Evolutionary conservation across 2,329 filamentous ascomycete species (phyloP).

Genomic region (Colletotrichum sp.): DNA sequence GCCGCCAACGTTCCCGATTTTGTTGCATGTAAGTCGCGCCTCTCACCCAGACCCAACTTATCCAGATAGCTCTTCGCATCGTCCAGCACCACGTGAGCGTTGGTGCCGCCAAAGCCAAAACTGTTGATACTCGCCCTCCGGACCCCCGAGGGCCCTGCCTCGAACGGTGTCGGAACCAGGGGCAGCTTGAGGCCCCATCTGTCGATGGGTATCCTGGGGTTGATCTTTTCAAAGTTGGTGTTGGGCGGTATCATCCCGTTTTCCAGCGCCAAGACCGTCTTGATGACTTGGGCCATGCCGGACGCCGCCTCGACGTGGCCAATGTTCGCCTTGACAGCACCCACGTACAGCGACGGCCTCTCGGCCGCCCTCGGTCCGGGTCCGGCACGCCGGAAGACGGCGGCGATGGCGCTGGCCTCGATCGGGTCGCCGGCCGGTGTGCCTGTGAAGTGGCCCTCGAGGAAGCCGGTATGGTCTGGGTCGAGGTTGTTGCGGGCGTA

Average conservation of each 20-base stretch:
- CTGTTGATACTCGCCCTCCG: conserved; percentile 30
- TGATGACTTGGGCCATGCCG: background rate
- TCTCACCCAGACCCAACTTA: background rate
- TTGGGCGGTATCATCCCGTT: background rate
- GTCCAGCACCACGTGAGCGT: conserved; percentile 29
- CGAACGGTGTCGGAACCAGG: conserved; percentile 23
- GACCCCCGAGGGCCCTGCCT: background rate
- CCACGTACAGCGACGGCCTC: conserved; percentile 25
- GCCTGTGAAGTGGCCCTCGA: conserved; percentile 31
- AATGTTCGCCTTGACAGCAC: conserved; percentile 26
- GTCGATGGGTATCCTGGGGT: background rate
- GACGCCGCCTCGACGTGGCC: conserved; percentile 5
- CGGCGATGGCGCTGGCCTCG: conserved; percentile 53
- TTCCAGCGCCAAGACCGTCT: background rate
- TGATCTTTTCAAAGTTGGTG: background rate
- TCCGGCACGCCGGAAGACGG: conserved; percentile 40
- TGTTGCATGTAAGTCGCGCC: background rate
- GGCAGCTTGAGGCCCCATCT: background rate
- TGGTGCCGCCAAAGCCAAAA: conserved; percentile 33
- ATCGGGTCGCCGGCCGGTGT: conserved; percentile 61
- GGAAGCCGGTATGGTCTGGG: background rate
- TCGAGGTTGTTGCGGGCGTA: background rate
- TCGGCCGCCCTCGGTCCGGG: conserved; percentile 27
- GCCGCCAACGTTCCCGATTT: background rate
- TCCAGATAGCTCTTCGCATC: background rate